Evolutionary conservation across 495 filamentous ascomycete species (phyloP).

Genomic region (Podospora comata): DNA sequence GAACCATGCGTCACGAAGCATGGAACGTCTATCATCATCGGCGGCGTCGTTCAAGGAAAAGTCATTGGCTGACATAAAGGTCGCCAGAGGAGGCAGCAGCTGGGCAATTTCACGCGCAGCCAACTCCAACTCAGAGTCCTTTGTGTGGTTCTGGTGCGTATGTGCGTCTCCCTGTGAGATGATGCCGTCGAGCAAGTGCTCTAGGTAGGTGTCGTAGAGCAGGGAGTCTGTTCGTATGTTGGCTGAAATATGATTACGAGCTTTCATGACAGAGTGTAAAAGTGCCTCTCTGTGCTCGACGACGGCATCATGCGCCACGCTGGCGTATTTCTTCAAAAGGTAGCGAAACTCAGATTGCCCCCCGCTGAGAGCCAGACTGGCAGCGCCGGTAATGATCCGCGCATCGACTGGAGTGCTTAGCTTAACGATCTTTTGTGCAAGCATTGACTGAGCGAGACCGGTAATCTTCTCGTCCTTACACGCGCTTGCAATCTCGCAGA

Average conservation of each 20-base stretch:
- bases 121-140: constrained; percentile 69
- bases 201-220: constrained; percentile 72
- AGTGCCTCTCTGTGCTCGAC: constrained; percentile 59
- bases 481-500: constrained; percentile 76
- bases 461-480: constrained; percentile 88
- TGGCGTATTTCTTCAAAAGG: constrained; percentile 76
- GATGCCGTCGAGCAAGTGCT: constrained; percentile 80
- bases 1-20: constrained; percentile 93
- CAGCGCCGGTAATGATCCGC: constrained; percentile 77
- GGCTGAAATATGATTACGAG: constrained; percentile 72
- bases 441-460: constrained; percentile 91
- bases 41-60: constrained; percentile 37
- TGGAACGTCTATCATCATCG: constrained; percentile 60
- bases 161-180: constrained; percentile 82
- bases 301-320: constrained; percentile 66
- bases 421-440: constrained; percentile 87
- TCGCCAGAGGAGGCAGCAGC: constrained; percentile 74
- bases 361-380: constrained; percentile 69
- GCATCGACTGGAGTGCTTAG: constrained; percentile 72
- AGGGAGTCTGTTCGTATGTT: constrained; percentile 63
- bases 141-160: constrained; percentile 48
- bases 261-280: constrained; percentile 63
- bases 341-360: constrained; percentile 75
- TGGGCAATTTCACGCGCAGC: constrained; percentile 80
- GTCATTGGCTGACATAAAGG: constrained; percentile 62